Base-by-base conservation (phyloP, 495 filamentous ascomycete species). In the Astrocystis sublimbata region DNA sequence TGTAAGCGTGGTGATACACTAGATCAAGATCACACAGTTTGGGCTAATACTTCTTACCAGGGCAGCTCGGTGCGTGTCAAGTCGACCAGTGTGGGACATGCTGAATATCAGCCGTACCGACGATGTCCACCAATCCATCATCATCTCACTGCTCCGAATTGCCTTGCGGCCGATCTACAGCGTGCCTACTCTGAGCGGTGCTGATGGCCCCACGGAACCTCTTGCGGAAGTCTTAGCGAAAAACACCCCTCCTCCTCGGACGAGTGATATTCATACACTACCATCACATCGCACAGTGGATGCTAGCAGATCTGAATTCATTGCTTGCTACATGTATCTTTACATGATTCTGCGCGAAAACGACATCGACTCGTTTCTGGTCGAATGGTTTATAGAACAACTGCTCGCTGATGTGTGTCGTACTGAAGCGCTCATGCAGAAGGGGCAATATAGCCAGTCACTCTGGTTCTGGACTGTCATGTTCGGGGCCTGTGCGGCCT, bases 401-500 rank as follows among this genome's bases (percentile, higher is more conserved):
- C 58, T 73, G 49, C 38, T 74, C 12, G 65, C 64, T 17, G 70
- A 74, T 31, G 70, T 72, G 35, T 68, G 56, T 17, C 65, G 65
- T 19, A 72, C 68, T 9, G 70, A 74, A 35, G 50, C 31, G n/a
- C 61, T 64, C 13, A 67, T 74, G 68, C 64, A 68, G 28, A 58
- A 62, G 31, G 68, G 68, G 23, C 58, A 66, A 50, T 74, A 72
- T 33, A 69, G 65, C 45, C 66, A 59, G 47, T 65, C 66, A 51
- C 65, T 70, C 47, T 74, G 72, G 70, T 69, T 74, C 24, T 74
- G 70, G 72, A 66, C 67, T 2, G 66, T 70, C 28, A 66, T 72
- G 66, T 72, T 74, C 42, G 70, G 70, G 19, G 68, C 68, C 19
- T 70, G 70, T 40, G 64, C 62, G 26, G 68, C 68, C 33, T 63